A percentile compares a stretch with the other conserved stretches of the same genome.
Conservation (phyloP, 805 yeast species). For the Isabelozyma heimii region DNA sequence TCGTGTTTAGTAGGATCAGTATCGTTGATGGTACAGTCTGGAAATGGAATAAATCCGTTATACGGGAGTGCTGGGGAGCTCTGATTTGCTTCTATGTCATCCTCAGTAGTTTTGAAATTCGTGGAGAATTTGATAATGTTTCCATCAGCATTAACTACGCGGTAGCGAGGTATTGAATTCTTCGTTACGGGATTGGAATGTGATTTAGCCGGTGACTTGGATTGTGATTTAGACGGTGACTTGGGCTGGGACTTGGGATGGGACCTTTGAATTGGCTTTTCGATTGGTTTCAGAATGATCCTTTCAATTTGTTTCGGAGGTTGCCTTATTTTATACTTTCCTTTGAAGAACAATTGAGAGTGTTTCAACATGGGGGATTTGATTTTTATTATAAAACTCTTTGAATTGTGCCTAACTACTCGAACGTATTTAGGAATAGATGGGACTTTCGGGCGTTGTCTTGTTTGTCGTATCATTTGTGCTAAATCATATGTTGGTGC, state of each 20-base stretch:
- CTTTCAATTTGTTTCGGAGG: neutral
- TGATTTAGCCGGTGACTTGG: no score
- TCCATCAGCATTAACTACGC: neutral
- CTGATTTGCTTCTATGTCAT: neutral
- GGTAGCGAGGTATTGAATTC: neutral
- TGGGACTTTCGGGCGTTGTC: neutral
- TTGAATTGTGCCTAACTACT: neutral
- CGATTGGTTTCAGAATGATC: neutral
- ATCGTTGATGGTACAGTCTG: constrained; percentile 55
- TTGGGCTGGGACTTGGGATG: no score
- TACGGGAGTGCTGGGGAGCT: constrained; percentile 59
- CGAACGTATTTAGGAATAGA: neutral
- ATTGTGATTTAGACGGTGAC: no score
- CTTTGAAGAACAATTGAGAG: neutral
- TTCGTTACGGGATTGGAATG: neutral
- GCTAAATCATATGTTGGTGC: constrained; percentile 15
- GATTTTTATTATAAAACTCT: neutral
- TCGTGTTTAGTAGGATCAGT: constrained; percentile 61
- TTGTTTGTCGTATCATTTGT: constrained; percentile 15
- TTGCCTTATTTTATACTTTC: neutral
- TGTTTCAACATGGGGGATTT: neutral
- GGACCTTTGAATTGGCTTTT: neutral
- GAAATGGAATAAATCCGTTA: constrained; percentile 59
- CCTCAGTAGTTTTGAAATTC: neutral
- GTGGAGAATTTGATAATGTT: neutral